Evolutionary conservation across 2,329 filamentous ascomycete species (phyloP), one percentile per base, ranked within the genome.

Genomic region (Penicillium sp.): DNA sequence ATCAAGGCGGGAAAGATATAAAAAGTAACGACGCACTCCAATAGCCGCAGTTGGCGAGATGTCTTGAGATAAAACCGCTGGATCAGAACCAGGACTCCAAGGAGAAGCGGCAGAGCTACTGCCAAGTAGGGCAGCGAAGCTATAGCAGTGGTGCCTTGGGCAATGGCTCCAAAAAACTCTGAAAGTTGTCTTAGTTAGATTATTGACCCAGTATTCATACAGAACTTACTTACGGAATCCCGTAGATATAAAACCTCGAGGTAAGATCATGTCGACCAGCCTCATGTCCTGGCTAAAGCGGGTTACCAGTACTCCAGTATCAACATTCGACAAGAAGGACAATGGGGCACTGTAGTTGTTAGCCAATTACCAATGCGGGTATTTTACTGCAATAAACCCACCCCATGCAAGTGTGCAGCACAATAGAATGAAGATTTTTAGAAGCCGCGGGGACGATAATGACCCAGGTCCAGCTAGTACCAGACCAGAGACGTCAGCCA

Each of bases 201-300:
- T 5, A 34, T 8, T 6, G 18, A 4, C 7, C 3, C 16, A 40
- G 15, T 15, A 40, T 21, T 1, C 13, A 15, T 25, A 6, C 23
- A 23, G 10, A 6, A 40, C 23, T 21, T 6, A 21, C 48, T 50
- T 38, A 42, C 53, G 35, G 12, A 50, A 50, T 3, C 35, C 46
- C 12, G 50, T 47, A 7, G 37, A 37, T 6, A 59, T 48, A 5
- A 56, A 48, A 18, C 48, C 46, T 6, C 47, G 45, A 13, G 74
- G 73, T 8, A 79, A 63, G 34, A 75, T 68, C 63, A 69, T 73
- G 45, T 80, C 77, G 12, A 79, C 74, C 23, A 79, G 64, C 49
- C 70, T 66, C 15, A 79, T 69, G 62, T 80, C 78, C 55, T 79
- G 77, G 23, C 71, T 75, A 62, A 80, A 80, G 16, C 58, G 48